Percentiles rank a stretch among this genome's conserved stretches.
Conservation (phyloP, 352 stramenopile genomes). For the Phytophthora meadii region DNA sequence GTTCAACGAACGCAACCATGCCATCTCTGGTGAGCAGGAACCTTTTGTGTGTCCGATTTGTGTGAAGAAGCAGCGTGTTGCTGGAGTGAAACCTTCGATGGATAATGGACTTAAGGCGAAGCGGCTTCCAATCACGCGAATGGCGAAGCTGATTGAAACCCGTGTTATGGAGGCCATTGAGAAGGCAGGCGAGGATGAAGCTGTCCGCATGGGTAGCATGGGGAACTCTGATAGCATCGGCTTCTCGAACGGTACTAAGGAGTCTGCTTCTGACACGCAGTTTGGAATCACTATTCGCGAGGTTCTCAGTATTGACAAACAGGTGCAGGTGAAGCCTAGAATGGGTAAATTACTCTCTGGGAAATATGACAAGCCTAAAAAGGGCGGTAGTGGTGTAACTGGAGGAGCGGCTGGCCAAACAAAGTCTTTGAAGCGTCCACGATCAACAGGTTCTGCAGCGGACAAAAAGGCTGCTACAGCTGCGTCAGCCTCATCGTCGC, state of each 20-base stretch:
- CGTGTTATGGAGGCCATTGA: conserved; percentile 78
- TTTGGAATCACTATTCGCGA: conserved; percentile 88
- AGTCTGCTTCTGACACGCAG: conserved; percentile 79
- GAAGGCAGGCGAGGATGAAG: conserved; percentile 80
- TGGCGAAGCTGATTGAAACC: conserved; percentile 87
- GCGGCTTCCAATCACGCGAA: conserved; percentile 81
- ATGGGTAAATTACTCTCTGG: conserved; percentile 78
- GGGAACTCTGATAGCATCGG: conserved; percentile 87
- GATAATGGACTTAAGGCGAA: conserved; percentile 84
- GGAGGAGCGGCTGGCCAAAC: conserved; percentile 31
- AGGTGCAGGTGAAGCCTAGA: conserved; percentile 87
- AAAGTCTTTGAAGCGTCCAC: conserved; percentile 80
- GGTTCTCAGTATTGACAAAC: conserved; percentile 87
- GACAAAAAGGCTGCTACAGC: conserved; percentile 32
- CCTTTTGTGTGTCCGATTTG: conserved; percentile 89
- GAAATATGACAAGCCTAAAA: conserved; percentile 75
- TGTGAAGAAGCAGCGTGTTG: conserved; percentile 82
- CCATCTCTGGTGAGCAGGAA: conserved; percentile 89
- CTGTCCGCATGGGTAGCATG: conserved; percentile 78
- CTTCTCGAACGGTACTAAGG: conserved; percentile 66
- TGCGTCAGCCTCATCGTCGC: conserved; percentile 19
- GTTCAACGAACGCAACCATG: conserved; percentile 99
- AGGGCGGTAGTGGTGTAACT: conserved; percentile 27
- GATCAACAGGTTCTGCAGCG: conserved; percentile 26
- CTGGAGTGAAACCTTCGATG: conserved; percentile 78